These are phyloP conservation scores for Lactuca saligna DNA, from an alignment of 129 eudicot genomes.

Conservation along the genomic window DNA sequence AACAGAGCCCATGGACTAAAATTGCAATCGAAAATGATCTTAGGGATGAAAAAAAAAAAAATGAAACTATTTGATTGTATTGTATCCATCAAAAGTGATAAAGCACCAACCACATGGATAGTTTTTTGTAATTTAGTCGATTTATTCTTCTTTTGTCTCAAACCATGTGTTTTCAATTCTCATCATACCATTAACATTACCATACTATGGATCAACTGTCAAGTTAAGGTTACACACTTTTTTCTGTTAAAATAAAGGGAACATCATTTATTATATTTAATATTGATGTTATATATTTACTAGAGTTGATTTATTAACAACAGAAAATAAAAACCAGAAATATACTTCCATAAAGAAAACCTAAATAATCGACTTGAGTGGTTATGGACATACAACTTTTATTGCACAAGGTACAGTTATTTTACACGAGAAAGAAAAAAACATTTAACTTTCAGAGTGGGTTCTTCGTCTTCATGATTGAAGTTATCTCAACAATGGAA, in stretches of 20 bases:
- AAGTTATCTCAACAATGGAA: constrained; percentile 26
- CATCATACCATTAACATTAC: not conserved
- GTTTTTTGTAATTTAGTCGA: not conserved
- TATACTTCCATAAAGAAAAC: not conserved
- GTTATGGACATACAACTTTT: constrained; percentile 15
- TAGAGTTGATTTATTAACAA: not conserved
- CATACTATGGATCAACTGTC: not conserved
- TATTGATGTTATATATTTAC: too few species aligned
- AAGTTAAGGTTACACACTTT: not conserved
- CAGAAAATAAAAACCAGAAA: not conserved
- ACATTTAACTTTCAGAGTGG: constrained; percentile 31
- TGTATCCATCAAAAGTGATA: not conserved
- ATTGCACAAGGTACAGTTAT: constrained; percentile 16
- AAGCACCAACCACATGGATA: not conserved
- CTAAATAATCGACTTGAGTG: not conserved
- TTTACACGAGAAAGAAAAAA: not conserved
- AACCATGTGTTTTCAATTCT: not conserved
- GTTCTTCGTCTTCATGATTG: constrained; percentile 21
- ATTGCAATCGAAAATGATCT: not conserved
- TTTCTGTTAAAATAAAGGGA: not conserved
- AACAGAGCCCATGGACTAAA: not conserved
- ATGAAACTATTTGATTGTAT: not conserved
- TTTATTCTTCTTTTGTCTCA: not conserved
- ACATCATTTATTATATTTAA: not conserved
- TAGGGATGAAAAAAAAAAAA: not conserved